Evolutionary conservation across 2,329 filamentous ascomycete genomes (phyloP), one percentile per base, ranked within the genome.

Genomic region (Arthroderma sp.): DNA sequence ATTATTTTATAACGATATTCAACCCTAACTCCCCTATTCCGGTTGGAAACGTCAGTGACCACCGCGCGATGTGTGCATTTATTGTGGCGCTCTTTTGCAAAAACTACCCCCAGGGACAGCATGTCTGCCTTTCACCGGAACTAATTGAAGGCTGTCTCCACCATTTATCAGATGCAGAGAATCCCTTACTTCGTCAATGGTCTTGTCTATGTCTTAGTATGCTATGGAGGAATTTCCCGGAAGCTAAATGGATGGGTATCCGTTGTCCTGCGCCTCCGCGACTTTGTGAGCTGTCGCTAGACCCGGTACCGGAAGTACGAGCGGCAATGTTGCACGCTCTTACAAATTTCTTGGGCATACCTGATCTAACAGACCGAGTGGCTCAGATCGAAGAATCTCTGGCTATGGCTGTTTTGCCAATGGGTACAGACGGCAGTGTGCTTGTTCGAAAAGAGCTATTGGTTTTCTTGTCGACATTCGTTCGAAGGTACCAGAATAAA

Each of bases 1-100:
- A 86, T 56, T 98, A 98, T 66, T 98, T 98, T 62, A 87, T 91
- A 43, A 82, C 82, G 50, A 94, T 96, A 43, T 74, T 96, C 51
- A 89, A 88, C 57, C 86, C 88, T 1, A 77, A 77, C 6, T 86
- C 88, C 51, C 78, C 78, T 1, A 81, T 96, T 41, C 86, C 87
- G 0, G 83, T 94, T 22, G 80, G 83, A 31, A 93, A 95, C 58
- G 81, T 81, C 44, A 86, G 87, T 54, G 91, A 96, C 66, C 91
- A 98, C 68, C 86, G 93, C 58, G 91, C 91, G 37, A 98, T 98
- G 91, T 96, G 91, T 61, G 88, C 91, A 1, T 98, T 98, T 60
- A 94, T 98, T 50, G 78, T 96, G 36, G 84, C 89, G 28, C 94
- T 95, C 75, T 86, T 98, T 51, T 98, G 91, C 75, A 94, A 91